A percentile compares a stretch with the other conserved stretches of the same genome.
Evolutionary conservation across 2,329 filamentous ascomycete genomes (phyloP).

Genomic region (Furcasterigmium furcatum): DNA sequence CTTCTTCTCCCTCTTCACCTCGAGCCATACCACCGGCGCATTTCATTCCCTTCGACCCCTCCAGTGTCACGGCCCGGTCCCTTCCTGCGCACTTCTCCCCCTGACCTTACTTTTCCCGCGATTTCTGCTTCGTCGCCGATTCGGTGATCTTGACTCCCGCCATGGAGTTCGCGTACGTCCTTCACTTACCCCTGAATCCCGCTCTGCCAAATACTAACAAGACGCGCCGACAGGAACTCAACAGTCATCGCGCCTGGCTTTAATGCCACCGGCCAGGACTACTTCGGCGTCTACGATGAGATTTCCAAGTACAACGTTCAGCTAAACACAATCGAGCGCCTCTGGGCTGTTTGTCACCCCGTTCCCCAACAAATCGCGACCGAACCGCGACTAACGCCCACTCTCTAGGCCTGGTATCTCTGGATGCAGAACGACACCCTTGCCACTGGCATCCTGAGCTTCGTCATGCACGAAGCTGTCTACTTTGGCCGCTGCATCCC

Average conservation of each 20-base stretch:
- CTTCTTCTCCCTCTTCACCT: conserved; percentile 6
- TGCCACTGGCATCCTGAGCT: conserved; percentile 96
- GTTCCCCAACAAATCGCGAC: conserved; percentile 1
- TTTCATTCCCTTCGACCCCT: conserved; percentile 1
- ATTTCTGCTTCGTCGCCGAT: conserved; percentile 1
- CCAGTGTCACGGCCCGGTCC: not conserved
- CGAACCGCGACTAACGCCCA: conserved; percentile 7
- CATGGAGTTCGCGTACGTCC: conserved; percentile 27
- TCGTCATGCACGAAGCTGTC: conserved; percentile 87
- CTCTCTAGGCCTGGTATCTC: conserved; percentile 77
- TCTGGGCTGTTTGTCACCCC: conserved; percentile 70
- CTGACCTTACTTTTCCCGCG: conserved; percentile 3
- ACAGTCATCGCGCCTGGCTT: conserved; percentile 40
- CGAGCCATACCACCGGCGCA: conserved; percentile 1
- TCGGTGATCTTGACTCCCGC: not conserved
- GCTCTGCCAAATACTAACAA: conserved; percentile 5
- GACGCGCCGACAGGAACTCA: conserved; percentile 39
- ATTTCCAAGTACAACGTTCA: conserved; percentile 74
- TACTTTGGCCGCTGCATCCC: conserved; percentile 92
- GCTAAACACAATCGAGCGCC: conserved; percentile 79
- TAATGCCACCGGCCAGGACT: conserved; percentile 43
- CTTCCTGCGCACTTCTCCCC: conserved; percentile 4
- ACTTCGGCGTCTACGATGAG: conserved; percentile 58
- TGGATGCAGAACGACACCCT: conserved; percentile 98
- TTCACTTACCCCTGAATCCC: not conserved